Base-by-base conservation (phyloP, 2,329 filamentous ascomycete genomes). In the Cercospora sp. region DNA sequence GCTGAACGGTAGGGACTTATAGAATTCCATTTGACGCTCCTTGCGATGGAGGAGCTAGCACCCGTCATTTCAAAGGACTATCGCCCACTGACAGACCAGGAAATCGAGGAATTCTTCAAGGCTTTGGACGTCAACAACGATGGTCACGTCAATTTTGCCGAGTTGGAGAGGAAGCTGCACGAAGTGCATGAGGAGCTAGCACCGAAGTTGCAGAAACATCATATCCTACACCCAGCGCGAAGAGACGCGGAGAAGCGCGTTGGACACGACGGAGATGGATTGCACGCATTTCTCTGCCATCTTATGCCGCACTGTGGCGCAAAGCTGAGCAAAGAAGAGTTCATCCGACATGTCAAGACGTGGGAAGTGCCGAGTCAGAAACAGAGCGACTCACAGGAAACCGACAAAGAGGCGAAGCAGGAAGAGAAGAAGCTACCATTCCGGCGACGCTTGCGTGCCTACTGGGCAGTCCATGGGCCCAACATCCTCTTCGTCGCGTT, bases 361-460 rank as follows among this genome's bases (percentile, higher is more conserved):
- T 87, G 86, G 42, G 85, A 84, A 6, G 89, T 87, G 69, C 87
- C 85, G 2, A 84, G 80, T 77, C 81, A 83, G 67, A 84, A 84
- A 85, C 88, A 90, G 65, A 82, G 83, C 42, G 81, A 82, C 70
- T 81, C 82, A 64, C 80, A 83, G 33, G 80, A 82, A 18, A 77
- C 84, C 23, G 80, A 85, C 5, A 81, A 84, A 18, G 79, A 82
- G 61, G 79, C 82, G 9, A 84, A 85, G 68, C 70, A 73, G 6
- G 69, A 74, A 13, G 72, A 68, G 36, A 64, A 70, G 28, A 78
- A 79, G 0, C 79, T 87, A 65, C 78, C 82, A 0, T 75, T 80
- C 1, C 83, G 80, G 74, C 80, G 85, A 66, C 79, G 82, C 28
- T 67, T 84, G 2, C 80, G 84, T 23, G 84, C 86, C 0, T 86